A percentile compares a stretch with the other conserved stretches of the same genome.
Evolutionary conservation across 768 basidiomycete genomes (phyloP).

Genomic region (Mycena leptocephala): DNA sequence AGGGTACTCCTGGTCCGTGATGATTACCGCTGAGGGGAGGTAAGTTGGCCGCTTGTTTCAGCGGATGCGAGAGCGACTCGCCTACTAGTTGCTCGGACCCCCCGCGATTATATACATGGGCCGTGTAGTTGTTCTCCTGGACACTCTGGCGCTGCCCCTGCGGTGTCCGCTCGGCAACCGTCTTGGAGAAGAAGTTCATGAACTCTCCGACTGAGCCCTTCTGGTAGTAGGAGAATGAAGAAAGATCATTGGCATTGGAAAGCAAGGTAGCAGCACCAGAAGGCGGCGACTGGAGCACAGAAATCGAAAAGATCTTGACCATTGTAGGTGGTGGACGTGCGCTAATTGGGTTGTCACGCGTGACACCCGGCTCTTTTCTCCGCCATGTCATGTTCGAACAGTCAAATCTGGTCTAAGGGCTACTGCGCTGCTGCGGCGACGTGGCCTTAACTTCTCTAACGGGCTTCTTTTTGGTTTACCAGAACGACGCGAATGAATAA

Average conservation of each 20-base stretch:
- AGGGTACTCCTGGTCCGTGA: slow-evolving; percentile 97
- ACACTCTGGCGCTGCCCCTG: slow-evolving; percentile 94
- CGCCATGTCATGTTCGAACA: neutral
- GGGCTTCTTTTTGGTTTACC: too few species aligned
- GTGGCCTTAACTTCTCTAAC: neutral
- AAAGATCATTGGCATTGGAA: slow-evolving; percentile 82
- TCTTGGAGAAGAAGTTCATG: slow-evolving; percentile 94
- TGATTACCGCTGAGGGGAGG: slow-evolving; percentile 79
- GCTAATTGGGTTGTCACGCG: neutral
- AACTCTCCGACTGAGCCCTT: slow-evolving; percentile 91
- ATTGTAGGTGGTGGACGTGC: slow-evolving; percentile 42
- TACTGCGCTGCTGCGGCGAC: neutral
- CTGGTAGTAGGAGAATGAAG: slow-evolving; percentile 96
- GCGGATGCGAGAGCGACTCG: slow-evolving; percentile 51
- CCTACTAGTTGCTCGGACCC: slow-evolving; percentile 91
- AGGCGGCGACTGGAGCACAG: slow-evolving; percentile 79
- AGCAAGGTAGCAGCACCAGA: slow-evolving; percentile 78
- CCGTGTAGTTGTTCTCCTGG: slow-evolving; percentile 93
- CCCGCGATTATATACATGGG: slow-evolving; percentile 94
- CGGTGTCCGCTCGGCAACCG: slow-evolving; percentile 90
- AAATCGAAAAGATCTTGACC: slow-evolving; percentile 94
- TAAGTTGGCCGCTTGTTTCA: slow-evolving; percentile 13
- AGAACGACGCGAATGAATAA: neutral
- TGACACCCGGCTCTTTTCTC: neutral
- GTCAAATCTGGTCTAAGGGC: neutral